Conservation (phyloP, 345 rosid genomes). For the Rubroshorea leprosula region DNA sequence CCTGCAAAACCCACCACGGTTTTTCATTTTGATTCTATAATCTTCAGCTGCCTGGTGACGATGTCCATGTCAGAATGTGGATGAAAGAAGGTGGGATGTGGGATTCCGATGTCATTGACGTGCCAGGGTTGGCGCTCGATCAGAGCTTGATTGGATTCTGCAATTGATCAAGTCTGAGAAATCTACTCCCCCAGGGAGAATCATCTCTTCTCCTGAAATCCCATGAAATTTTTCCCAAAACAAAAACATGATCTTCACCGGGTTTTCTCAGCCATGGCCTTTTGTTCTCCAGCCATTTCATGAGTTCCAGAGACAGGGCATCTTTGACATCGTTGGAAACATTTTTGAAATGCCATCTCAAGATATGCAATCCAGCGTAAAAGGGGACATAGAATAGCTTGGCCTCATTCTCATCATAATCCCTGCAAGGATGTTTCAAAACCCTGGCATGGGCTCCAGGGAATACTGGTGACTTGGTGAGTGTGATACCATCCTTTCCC, state of each 20-base stretch:
- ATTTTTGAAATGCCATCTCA: slow-evolving; percentile 90
- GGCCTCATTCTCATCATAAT: slow-evolving; percentile 50
- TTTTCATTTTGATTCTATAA: slow-evolving; percentile 36
- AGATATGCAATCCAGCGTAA: slow-evolving; percentile 71
- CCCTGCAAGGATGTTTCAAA: slow-evolving; percentile 79
- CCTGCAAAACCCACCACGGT: slow-evolving; percentile 64
- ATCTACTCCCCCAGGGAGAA: slow-evolving; percentile 62
- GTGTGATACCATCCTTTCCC: slow-evolving; percentile 67
- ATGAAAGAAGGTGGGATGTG: slow-evolving; percentile 81
- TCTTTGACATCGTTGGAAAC: slow-evolving; percentile 69
- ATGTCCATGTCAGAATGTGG: slow-evolving; percentile 66
- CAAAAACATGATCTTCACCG: slow-evolving; percentile 87
- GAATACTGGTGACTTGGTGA: slow-evolving; percentile 74
- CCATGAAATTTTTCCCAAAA: slow-evolving; percentile 78
- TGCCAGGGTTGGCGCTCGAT: slow-evolving; percentile 92
- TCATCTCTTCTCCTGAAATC: slow-evolving; percentile 65
- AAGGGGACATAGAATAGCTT: slow-evolving; percentile 81
- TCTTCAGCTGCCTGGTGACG: slow-evolving; percentile 55
- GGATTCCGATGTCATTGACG: slow-evolving; percentile 63
- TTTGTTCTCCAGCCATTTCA: slow-evolving; percentile 64
- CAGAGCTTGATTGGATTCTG: slow-evolving; percentile 74
- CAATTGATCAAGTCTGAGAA: slow-evolving; percentile 66
- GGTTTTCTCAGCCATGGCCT: slow-evolving; percentile 47
- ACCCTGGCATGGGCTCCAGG: slow-evolving; percentile 68
- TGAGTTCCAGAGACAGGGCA: slow-evolving; percentile 39